Base-by-base conservation (phyloP, 1,284 basidiomycete species). In the Melampsora americana region DNA sequence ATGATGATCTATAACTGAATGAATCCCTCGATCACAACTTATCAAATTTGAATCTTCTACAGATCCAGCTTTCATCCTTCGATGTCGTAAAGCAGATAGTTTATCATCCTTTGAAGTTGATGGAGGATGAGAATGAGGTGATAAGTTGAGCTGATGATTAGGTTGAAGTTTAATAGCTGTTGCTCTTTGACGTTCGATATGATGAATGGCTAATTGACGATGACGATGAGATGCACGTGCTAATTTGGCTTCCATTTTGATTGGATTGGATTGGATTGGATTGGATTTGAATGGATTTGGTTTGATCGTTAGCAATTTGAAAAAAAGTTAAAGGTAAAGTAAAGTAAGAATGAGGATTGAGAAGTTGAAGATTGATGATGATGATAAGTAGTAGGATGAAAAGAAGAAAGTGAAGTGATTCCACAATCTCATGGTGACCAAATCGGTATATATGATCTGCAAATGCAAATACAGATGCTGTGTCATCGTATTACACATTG, bases 121-220 rank as follows among this genome's bases (percentile, higher is more conserved):
- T 53, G 2, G 18, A 23, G 5, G 4, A 18, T 53, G 50, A 11
- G 20, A 20, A 23, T 53, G 50, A 53, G 3, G 14, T 53, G 50
- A 12, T 3, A 53, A 12, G 12, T 3, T 23, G 50, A 23, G 3
- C 3, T 20, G 4, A 23, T 12, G 3, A 20, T 18, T 53, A 53
- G 50, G 50, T 53, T 53, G 50, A 3, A 53, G 14, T 23, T 23
- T 53, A 16, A 53, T 53, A 5, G 50, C 50, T 20, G 50, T 12
- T 23, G 50, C 16, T 12, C 50, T 53, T 53, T 53, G 50, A 53
- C 50, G 50, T 23, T 53, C 50, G 50, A 53, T 23, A 16, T 53
- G 50, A 23, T 53, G 50, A 53, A 53, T 53, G 50, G 50, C 50
- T 16, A 53, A 53, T 53, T 53, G 50, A 23, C 50, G 50, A 53